These are phyloP conservation scores for Juglanconis oblonga DNA, from an alignment of 2,329 filamentous ascomycete genomes.

Conservation along the genomic window DNA sequence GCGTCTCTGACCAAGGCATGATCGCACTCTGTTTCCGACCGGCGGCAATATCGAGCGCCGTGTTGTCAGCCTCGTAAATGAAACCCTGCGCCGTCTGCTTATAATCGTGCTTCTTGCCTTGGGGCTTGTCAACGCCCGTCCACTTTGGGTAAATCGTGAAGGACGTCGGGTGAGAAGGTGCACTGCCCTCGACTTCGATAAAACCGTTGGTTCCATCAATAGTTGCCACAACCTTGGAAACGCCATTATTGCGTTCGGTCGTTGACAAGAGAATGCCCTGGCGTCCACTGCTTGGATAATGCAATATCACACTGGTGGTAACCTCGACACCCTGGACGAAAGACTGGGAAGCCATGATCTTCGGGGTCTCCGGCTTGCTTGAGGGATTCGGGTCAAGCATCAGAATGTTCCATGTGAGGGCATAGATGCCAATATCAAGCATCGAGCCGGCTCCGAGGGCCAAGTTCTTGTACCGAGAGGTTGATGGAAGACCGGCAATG, in stretches of 20 bases:
- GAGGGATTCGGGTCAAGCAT: background rate
- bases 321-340: conserved; percentile 6
- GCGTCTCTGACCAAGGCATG: conserved; percentile 20
- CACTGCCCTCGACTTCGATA: conserved; percentile 25
- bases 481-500: conserved; percentile 21
- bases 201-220: conserved; percentile 31
- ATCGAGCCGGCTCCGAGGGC: conserved; percentile 29
- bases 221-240: background rate
- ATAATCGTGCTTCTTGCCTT: background rate
- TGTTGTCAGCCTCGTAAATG: conserved; percentile 21
- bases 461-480: conserved; percentile 24
- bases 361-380: background rate
- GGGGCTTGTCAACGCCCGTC: background rate
- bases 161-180: background rate
- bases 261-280: background rate
- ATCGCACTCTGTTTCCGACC: conserved; percentile 19
- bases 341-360: background rate
- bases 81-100: conserved; percentile 15
- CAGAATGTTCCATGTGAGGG: conserved; percentile 22
- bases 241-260: background rate
- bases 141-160: conserved; percentile 2
- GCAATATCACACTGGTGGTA: conserved; percentile 1
- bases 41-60: conserved; percentile 17
- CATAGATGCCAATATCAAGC: conserved; percentile 31
- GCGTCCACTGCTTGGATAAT: conserved; percentile 1